Conservation (phyloP, 2,329 filamentous ascomycete genomes). For the Fusarium incarnatum region DNA sequence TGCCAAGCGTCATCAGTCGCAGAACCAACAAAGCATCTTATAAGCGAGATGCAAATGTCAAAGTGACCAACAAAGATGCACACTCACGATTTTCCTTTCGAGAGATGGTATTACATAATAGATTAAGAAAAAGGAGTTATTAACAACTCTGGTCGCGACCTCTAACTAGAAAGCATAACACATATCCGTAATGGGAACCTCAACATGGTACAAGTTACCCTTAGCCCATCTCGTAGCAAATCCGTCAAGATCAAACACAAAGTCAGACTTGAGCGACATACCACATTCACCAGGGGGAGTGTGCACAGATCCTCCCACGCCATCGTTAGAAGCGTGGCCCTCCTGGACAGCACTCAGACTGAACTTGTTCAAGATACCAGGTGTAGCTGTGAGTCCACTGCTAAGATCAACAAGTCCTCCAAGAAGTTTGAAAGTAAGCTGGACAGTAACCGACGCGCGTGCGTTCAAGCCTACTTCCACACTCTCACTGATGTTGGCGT, state of each 20-base stretch:
- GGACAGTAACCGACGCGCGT: constrained; percentile 6
- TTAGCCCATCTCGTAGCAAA: constrained; percentile 22
- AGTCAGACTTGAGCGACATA: constrained; percentile 15
- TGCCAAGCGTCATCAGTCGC: not conserved
- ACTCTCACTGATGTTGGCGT: constrained; percentile 16
- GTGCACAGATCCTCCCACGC: not conserved
- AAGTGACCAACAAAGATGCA: not conserved
- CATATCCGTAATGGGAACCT: constrained; percentile 9
- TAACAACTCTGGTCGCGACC: not conserved
- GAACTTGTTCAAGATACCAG: constrained; percentile 19
- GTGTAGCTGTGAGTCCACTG: constrained; percentile 12
- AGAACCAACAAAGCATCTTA: no score
- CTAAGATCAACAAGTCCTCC: constrained; percentile 17
- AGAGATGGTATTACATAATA: not conserved
- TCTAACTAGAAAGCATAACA: constrained; percentile 11
- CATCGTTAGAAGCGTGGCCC: not conserved
- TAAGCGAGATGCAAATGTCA: not conserved
- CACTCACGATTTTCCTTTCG: not conserved
- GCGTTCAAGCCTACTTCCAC: constrained; percentile 18
- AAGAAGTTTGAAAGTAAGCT: constrained; percentile 11
- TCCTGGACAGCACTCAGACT: constrained; percentile 6
- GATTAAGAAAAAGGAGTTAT: not conserved
- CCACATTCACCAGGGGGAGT: constrained; percentile 5
- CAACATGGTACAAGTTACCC: constrained; percentile 16
- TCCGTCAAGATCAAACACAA: constrained; percentile 15